phyloP scores from a whole-genome alignment of 345 rosid genomes.

The Raphanus raphanistrum region DNA sequence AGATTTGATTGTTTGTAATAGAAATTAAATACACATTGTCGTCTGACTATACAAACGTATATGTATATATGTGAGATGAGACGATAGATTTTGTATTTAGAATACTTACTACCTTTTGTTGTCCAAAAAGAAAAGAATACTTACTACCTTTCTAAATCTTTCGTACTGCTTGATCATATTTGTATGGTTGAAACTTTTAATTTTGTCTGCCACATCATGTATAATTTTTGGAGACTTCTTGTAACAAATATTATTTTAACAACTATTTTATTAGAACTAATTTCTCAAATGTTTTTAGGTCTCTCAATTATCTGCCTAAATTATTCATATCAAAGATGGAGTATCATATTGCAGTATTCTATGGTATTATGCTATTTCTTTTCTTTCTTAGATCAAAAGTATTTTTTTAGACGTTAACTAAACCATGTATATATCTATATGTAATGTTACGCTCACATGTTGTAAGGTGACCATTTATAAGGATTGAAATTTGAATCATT shows the following conservation, averaged over 20 bases:
- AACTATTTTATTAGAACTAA: neutral
- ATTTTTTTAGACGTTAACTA: conserved; percentile 6
- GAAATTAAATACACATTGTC: no score
- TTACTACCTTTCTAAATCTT: no score
- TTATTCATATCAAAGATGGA: conserved; percentile 3
- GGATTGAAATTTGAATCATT: no score
- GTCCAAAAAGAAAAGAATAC: no score
- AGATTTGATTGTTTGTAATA: no score
- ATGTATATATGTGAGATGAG: no score
- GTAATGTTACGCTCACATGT: no score
- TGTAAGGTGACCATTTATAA: no score
- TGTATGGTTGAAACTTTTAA: neutral
- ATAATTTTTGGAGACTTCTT: neutral
- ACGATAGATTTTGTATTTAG: no score
- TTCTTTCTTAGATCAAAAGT: neutral
- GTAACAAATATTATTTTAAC: neutral
- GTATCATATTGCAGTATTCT: conserved; percentile 6
- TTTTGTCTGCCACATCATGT: neutral
- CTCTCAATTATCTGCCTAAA: neutral
- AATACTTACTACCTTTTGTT: no score
- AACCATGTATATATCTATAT: neutral
- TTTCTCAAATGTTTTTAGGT: neutral
- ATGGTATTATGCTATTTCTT: neutral
- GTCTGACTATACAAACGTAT: no score
- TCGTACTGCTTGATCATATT: no score